phyloP scores from a whole-genome alignment of 352 stramenopile species.

The Ophiocytium majus region DNA sequence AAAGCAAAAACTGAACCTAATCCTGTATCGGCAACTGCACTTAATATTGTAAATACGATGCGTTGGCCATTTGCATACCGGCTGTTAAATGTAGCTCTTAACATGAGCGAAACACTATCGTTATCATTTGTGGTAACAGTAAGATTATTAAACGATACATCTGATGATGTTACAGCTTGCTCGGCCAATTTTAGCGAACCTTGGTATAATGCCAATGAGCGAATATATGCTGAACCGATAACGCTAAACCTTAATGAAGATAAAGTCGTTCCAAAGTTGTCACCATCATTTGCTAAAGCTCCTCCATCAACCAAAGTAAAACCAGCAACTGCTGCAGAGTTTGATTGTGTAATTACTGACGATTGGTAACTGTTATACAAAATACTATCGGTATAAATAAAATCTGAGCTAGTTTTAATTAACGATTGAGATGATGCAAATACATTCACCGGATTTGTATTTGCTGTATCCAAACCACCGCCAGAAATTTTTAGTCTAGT shows the following conservation, averaged over 20 bases:
- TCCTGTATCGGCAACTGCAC: conserved; percentile 18
- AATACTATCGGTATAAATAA: conserved; percentile 23
- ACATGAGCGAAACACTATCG: conserved; percentile 19
- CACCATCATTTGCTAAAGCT: conserved; percentile 20
- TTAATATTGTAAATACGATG: conserved; percentile 23
- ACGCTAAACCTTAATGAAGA: conserved; percentile 21
- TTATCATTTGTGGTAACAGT: conserved; percentile 22
- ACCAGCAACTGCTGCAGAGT: conserved; percentile 18
- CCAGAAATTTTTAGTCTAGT: conserved; percentile 22
- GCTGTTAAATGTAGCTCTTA: conserved; percentile 21
- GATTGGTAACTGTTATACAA: conserved; percentile 22
- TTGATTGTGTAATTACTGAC: conserved; percentile 22
- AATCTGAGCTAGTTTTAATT: conserved; percentile 22
- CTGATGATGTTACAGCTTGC: conserved; percentile 19
- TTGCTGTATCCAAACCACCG: conserved; percentile 19
- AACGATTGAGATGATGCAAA: conserved; percentile 21
- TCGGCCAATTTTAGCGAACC: conserved; percentile 19
- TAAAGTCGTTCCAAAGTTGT: conserved; percentile 21
- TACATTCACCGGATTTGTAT: conserved; percentile 21
- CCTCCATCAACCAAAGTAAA: conserved; percentile 20
- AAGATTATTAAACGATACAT: conserved; percentile 23
- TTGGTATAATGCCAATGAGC: conserved; percentile 20
- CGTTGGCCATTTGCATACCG: conserved; percentile 18
- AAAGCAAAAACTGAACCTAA: conserved; percentile 22
- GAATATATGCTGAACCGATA: conserved; percentile 21